Evolutionary conservation across 345 rosid species (phyloP), one percentile per base, ranked within the genome.

Genomic region (Moricandia arvensis): DNA sequence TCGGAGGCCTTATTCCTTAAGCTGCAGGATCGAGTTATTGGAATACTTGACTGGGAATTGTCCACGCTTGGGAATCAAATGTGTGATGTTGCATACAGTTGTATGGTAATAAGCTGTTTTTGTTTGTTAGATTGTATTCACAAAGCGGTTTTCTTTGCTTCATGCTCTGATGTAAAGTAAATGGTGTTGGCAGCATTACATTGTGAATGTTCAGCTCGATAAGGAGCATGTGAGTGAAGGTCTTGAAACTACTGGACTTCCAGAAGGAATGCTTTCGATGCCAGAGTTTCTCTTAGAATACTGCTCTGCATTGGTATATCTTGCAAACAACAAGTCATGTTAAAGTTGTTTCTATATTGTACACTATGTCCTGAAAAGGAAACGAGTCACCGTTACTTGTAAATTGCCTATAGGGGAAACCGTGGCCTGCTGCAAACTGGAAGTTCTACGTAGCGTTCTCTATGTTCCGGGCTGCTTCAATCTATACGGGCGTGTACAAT

Each of bases 1-100:
- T 62, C 0, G 12, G 21, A 55, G 58, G 45, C 51, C 37, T 64
- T 57, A 41, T 2, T 18, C 43, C 2, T 24, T 68, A n/a, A 11
- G 34, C 66, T 83, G 82, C 92, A 94, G 98, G 98, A 94, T 73
- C 88, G 86, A 61, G 93, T 91, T 66, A 89, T 94, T 80, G 96
- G 98, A 35, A 86, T 90, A 57, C 90, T 94, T 63, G 98, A 94
- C 83, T 94, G 98, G 97, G 97, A 94, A 80, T 77, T 94, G 74
- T 94, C 98, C 38, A 91, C 98, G 11, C 88, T 94, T 80, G 98
- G 98, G 71, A 94, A 90, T 81, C 96, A 91, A 86, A 91, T 94
- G 98, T 85, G 89, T 47, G 98, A 94, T 84, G 92, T 94, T 35
- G 96, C 98, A 37, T 86, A 85, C 84, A 82, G 77, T 79, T 91